These are phyloP conservation scores for Thuja plicata DNA, from an alignment of 83 land plant species.

Conservation along the genomic window DNA sequence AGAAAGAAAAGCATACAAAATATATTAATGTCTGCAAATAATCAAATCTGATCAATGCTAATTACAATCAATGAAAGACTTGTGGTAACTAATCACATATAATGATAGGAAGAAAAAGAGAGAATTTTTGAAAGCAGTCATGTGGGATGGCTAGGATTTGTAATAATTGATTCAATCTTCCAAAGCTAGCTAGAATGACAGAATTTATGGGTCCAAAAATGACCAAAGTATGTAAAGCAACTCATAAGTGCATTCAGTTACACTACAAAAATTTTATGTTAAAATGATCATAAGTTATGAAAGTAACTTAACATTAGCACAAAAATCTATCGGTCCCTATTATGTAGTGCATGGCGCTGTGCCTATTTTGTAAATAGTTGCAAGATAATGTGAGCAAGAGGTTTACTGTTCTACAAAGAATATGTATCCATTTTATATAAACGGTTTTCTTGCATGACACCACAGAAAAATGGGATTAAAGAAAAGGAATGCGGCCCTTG, in stretches of 20 bases:
- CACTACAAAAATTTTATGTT: background rate
- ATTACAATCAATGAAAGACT: background rate
- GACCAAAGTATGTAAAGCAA: background rate
- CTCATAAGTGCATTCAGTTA: background rate
- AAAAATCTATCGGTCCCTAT: too few relatives aligned
- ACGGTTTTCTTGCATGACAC: too few relatives aligned
- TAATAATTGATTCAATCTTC: background rate
- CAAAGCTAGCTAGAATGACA: background rate
- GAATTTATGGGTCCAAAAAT: too few relatives aligned
- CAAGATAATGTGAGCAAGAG: too few relatives aligned
- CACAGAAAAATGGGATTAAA: too few relatives aligned
- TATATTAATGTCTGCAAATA: background rate
- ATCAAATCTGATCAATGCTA: background rate
- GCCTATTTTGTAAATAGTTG: too few relatives aligned
- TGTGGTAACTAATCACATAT: background rate
- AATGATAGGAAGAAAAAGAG: background rate
- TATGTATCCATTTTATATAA: too few relatives aligned
- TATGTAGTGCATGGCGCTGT: too few relatives aligned
- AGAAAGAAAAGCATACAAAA: background rate
- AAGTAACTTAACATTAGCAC: background rate
- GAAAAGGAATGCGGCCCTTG: too few relatives aligned
- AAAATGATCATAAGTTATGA: background rate
- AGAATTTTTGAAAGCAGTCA: background rate
- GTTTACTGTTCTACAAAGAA: too few relatives aligned
- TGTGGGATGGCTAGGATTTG: background rate